Conservation (phyloP, 169 alveolate species). For the Eimeria tenella region DNA sequence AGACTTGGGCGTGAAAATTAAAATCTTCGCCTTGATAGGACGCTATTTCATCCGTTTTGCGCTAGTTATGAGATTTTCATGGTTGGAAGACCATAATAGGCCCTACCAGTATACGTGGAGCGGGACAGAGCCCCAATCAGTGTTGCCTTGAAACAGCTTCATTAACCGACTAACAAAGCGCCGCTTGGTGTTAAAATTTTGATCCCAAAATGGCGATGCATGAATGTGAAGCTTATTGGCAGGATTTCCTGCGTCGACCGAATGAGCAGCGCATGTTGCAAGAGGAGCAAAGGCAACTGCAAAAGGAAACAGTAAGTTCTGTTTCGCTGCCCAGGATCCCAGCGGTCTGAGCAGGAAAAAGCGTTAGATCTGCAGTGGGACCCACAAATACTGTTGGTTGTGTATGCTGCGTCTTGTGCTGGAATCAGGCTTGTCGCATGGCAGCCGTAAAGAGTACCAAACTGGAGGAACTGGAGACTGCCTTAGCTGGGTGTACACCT, state of each 20-base stretch:
- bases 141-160: no score
- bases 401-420: background rate
- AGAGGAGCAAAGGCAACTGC: conserved; percentile 53
- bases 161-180: background rate
- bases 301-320: conserved; percentile 64
- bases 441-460: conserved; percentile 20
- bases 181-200: background rate
- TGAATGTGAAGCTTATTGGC: conserved; percentile 76
- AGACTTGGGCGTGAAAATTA: no score
- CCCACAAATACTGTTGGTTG: background rate
- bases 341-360: no score
- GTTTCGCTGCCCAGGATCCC: no score
- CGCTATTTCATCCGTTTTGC: no score
- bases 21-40: no score
- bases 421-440: conserved; percentile 32
- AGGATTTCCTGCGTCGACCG: conserved; percentile 75
- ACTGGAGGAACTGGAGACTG: conserved; percentile 14
- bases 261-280: conserved; percentile 48
- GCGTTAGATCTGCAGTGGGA: no score
- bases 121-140: no score
- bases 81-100: no score
- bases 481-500: conserved; percentile 42
- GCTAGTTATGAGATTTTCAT: no score
- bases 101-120: no score
- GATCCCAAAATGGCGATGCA: conserved; percentile 71